Evolutionary conservation across 345 rosid genomes (phyloP), one percentile per base, ranked within the genome.

Genomic region (Salix arbutifolia): DNA sequence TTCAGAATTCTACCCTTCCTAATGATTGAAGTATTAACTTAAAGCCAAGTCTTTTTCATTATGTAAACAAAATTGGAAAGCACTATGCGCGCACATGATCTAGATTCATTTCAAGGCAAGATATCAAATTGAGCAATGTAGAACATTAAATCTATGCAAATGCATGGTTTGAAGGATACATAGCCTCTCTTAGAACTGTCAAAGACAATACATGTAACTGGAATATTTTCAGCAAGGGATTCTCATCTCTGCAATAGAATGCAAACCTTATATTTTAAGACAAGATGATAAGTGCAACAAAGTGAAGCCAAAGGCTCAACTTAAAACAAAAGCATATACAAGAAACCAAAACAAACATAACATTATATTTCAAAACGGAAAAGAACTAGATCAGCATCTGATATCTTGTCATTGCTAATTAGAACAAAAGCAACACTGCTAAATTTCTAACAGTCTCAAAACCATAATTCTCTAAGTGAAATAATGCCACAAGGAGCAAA

Each of bases 101-200:
- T 16, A 5, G 17, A 46, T 46, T 46, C 52, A 46, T 16, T 46
- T 46, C 0, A 12, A 46, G 52, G 52, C 52, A 46, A 46, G 18
- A 14, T 46, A 46, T 46, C 18, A 46, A 46, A 46, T 16, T n/a
- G 44, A 31, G 60, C 25, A 48, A 4, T 46, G 19, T 67, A n/a
- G 38, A 21, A 26, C 53, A 58, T 73, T 58, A 48, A 73, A 60
- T 67, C 30, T 21, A 11, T 28, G 23, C 33, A 25, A 5, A 21
- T 66, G 44, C 25, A 25, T 23, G 25, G 65, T 60, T 70, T 56
- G 17, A 82, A 89, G 95, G 95, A 91, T 91, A 91, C 95, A 82
- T 83, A 67, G 95, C 92, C 85, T 91, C 95, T 67, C 90, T 87
- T 61, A 91, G 87, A 84, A 91, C 92, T 77, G 86, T 89, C 82